Conservation (phyloP, 495 filamentous ascomycete genomes). For the Polyplosphaeria fusca region DNA sequence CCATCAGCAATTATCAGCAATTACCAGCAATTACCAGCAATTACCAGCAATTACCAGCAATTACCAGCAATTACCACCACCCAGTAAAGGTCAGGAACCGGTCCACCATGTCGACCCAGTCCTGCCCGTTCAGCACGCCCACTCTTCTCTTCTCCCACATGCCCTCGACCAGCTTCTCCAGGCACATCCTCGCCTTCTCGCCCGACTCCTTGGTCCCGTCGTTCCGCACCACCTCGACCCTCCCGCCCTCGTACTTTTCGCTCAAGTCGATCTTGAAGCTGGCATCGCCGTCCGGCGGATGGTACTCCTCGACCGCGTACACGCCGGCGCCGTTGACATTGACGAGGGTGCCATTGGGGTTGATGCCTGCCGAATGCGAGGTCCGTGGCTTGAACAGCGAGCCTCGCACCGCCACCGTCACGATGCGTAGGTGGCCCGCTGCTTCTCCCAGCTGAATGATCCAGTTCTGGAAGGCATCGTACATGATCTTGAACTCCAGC, state of each 20-base stretch:
- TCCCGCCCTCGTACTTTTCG: constrained; percentile 27
- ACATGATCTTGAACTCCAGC: constrained; percentile 34
- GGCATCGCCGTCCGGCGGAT: constrained; percentile 29
- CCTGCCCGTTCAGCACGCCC: constrained; percentile 25
- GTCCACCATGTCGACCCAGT: constrained; percentile 31
- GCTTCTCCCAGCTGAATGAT: constrained; percentile 21
- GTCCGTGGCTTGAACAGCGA: constrained; percentile 24
- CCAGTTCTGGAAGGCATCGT: constrained; percentile 32
- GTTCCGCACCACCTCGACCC: constrained; percentile 23
- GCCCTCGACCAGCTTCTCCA: constrained; percentile 11
- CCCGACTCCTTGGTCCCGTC: constrained; percentile 22
- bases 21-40: too few relatives aligned
- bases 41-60: too few relatives aligned
- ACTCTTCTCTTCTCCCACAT: constrained; percentile 29
- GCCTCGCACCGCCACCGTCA: constrained; percentile 22
- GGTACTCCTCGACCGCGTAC: constrained; percentile 10
- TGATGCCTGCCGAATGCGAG: not conserved
- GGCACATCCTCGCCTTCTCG: constrained; percentile 7
- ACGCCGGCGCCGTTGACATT: not conserved
- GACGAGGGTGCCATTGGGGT: not conserved
- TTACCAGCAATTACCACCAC: constrained; percentile 25
- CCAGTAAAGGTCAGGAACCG: constrained; percentile 20
- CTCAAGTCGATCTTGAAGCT: constrained; percentile 32
- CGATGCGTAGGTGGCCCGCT: constrained; percentile 12
- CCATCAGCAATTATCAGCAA: too few relatives aligned